Evolutionary conservation across 805 yeast genomes (phyloP).

Genomic region (Yarrowia porcina): DNA sequence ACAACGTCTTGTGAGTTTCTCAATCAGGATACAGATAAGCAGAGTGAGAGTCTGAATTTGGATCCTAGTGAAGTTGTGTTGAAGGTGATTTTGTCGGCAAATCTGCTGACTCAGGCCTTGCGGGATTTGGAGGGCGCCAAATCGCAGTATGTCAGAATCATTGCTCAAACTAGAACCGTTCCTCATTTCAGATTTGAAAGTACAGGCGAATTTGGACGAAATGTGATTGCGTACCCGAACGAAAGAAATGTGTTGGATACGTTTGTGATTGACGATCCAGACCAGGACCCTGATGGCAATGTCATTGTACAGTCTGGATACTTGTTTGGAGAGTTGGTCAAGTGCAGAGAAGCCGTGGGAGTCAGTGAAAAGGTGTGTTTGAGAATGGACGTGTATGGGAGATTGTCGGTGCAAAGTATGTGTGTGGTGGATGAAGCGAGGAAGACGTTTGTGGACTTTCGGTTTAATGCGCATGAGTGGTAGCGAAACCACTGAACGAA

Average conservation of each 20-base stretch:
- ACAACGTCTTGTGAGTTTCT: constrained; percentile 57
- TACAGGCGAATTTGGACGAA: constrained; percentile 67
- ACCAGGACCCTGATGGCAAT: constrained; percentile 28
- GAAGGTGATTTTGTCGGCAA: constrained; percentile 54
- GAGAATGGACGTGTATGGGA: constrained; percentile 52
- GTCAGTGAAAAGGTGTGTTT: constrained; percentile 54
- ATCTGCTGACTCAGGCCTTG: constrained; percentile 51
- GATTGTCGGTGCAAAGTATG: constrained; percentile 47
- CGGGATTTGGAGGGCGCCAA: constrained; percentile 56
- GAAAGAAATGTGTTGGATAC: constrained; percentile 62
- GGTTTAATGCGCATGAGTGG: constrained; percentile 31
- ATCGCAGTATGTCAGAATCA: constrained; percentile 46
- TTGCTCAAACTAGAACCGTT: constrained; percentile 37
- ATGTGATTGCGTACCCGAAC: constrained; percentile 63
- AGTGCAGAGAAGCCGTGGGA: constrained; percentile 48
- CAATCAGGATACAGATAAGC: constrained; percentile 44
- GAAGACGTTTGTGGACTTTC: constrained; percentile 35
- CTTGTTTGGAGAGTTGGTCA: constrained; percentile 49
- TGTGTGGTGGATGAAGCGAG: constrained; percentile 38
- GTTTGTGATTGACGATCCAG: constrained; percentile 42
- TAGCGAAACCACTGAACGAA: too few species aligned
- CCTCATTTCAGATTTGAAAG: constrained; percentile 58
- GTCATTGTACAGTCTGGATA: constrained; percentile 39
- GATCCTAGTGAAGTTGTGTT: constrained; percentile 46
- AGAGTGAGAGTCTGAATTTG: constrained; percentile 38